Conservation (phyloP, 2,329 filamentous ascomycete genomes). For the Pyricularia sp. region DNA sequence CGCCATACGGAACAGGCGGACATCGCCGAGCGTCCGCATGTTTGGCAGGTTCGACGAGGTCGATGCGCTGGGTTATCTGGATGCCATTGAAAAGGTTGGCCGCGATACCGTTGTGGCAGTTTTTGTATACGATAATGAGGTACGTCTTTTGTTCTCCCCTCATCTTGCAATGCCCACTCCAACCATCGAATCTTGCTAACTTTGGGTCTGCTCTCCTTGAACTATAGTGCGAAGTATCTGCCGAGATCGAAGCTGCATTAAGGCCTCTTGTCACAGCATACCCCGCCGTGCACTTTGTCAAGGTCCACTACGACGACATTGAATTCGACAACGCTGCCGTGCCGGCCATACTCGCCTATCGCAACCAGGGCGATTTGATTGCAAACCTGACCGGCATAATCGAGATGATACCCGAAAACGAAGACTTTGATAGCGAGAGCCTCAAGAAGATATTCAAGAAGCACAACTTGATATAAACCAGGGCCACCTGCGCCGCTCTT, state of each 20-base stretch:
- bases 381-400: conserved; percentile 82
- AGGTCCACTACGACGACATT: conserved; percentile 83
- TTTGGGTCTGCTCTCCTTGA: conserved; percentile 11
- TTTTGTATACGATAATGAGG: conserved; percentile 82
- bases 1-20: conserved; percentile 53
- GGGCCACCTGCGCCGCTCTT: neutral
- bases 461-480: conserved; percentile 38
- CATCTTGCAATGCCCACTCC: conserved; percentile 1
- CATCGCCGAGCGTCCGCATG: conserved; percentile 65
- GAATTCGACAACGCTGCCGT: conserved; percentile 88
- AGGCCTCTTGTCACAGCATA: conserved; percentile 63
- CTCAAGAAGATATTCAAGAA: conserved; percentile 43
- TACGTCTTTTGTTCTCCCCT: conserved; percentile 32
- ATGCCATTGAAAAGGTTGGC: conserved; percentile 85
- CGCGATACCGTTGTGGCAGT: conserved; percentile 80
- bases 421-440: conserved; percentile 44
- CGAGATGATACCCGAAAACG: conserved; percentile 70
- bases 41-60: conserved; percentile 78
- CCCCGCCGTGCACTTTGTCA: conserved; percentile 73
- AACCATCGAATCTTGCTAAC: conserved; percentile 9
- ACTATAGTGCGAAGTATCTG: conserved; percentile 65
- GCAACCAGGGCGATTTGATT: conserved; percentile 78
- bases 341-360: conserved; percentile 82
- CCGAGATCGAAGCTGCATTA: conserved; percentile 70
- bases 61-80: conserved; percentile 86